Evolutionary conservation across 2,329 filamentous ascomycete genomes (phyloP).

Genomic region (Cladosporium sp.): DNA sequence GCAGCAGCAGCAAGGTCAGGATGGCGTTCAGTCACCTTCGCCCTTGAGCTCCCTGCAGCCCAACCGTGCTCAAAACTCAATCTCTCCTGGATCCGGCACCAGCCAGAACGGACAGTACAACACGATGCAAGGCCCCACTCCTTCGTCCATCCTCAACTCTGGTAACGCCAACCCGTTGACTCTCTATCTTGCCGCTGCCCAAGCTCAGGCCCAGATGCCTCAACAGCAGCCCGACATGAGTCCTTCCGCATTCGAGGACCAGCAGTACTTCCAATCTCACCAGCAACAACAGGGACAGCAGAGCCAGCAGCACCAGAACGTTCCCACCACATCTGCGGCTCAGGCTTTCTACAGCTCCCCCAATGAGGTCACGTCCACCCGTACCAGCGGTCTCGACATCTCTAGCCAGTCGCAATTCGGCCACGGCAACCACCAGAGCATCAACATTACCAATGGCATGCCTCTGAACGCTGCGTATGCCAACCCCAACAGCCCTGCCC

Average conservation of each 20-base stretch:
- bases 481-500: conserved; percentile 27
- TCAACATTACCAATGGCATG: conserved; percentile 47
- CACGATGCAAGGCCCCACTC: conserved; percentile 59
- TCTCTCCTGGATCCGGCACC: conserved; percentile 56
- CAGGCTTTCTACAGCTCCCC: conserved; percentile 72
- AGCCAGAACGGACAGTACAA: conserved; percentile 56
- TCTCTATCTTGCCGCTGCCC: conserved; percentile 65
- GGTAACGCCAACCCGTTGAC: conserved; percentile 82
- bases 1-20: conserved; percentile 59
- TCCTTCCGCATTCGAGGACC: conserved; percentile 37
- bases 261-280: conserved; percentile 33
- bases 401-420: conserved; percentile 42
- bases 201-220: conserved; percentile 70
- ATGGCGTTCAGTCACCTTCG: conserved; percentile 52
- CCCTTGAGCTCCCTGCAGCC: conserved; percentile 56
- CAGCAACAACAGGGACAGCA: conserved; percentile 56
- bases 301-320: conserved; percentile 31
- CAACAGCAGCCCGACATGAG: conserved; percentile 39
- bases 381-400: conserved; percentile 27
- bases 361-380: conserved; percentile 53
- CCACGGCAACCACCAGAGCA: conserved; percentile 50
- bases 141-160: conserved; percentile 72
- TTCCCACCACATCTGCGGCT: conserved; percentile 52
- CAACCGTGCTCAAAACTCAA: conserved; percentile 53
- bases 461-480: conserved; percentile 21